These are phyloP conservation scores for Monosporozyma aerobia DNA, from an alignment of 805 yeast genomes.

Conservation along the genomic window DNA sequence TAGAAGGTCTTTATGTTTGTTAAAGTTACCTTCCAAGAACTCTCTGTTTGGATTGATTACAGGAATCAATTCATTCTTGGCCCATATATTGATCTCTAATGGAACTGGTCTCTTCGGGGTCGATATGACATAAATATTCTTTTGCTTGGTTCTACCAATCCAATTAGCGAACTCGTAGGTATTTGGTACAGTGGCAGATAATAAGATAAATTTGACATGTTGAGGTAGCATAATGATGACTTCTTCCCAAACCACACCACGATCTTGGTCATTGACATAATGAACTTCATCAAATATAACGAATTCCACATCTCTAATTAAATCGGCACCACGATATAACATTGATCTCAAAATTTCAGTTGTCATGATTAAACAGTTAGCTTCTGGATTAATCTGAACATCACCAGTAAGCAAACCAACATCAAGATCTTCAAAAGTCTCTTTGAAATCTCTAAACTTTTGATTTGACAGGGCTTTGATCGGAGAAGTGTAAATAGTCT, in stretches of 20 bases:
- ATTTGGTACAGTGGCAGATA: slow-evolving; percentile 98
- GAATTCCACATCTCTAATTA: slow-evolving; percentile 93
- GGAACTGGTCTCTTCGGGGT: slow-evolving; percentile 98
- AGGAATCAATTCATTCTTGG: slow-evolving; percentile 62
- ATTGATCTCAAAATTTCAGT: slow-evolving; percentile 91
- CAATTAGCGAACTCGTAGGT: slow-evolving; percentile 96
- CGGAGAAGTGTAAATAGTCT: slow-evolving; percentile 93
- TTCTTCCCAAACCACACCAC: slow-evolving; percentile 99
- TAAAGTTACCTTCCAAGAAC: slow-evolving; percentile 58
- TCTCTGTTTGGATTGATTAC: slow-evolving; percentile 66
- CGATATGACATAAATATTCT: slow-evolving; percentile 90
- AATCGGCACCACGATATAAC: slow-evolving; percentile 94
- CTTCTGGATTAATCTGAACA: slow-evolving; percentile 95
- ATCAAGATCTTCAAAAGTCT: slow-evolving; percentile 69
- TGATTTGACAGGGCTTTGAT: slow-evolving; percentile 86
- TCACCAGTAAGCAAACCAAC: slow-evolving; percentile 96
- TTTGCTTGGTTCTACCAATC: slow-evolving; percentile 96
- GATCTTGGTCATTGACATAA: slow-evolving; percentile 90
- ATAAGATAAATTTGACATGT: slow-evolving; percentile 81
- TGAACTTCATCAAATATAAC: slow-evolving; percentile 97
- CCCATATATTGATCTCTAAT: slow-evolving; percentile 77
- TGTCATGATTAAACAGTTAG: slow-evolving; percentile 93
- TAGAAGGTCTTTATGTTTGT: slow-evolving; percentile 45
- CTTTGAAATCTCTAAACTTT: slow-evolving; percentile 79
- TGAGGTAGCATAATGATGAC: slow-evolving; percentile 96